Evolutionary conservation across 2,329 filamentous ascomycete genomes (phyloP), one percentile per base, ranked within the genome.

Genomic region (Metarhizium sp.): DNA sequence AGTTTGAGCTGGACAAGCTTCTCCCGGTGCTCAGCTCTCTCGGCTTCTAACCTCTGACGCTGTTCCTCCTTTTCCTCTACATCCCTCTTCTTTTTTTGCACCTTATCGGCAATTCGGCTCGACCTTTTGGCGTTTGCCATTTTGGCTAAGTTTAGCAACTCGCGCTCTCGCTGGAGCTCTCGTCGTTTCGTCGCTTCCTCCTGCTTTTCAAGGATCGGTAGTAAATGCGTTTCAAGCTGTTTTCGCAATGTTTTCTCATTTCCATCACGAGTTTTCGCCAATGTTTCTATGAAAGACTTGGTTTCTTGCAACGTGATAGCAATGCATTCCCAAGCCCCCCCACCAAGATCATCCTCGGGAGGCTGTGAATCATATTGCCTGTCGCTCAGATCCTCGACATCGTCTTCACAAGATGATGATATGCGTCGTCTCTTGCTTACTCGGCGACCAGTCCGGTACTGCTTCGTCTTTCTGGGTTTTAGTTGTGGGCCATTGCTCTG

Each of bases 71-170:
- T 82, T 18, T 78, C 79, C 61, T 87, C 81, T 57, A 90, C 85
- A 50, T 92, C 85, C 58, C 87, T 78, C 62, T 83, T 86, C 64
- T 91, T 88, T 60, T 84, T 86, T 66, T 96, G 91, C 38, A 84
- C 75, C 66, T 90, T 95, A 60, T 81, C 81, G 18, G 92, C 92
- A 61, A 99, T 83, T 59, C 94, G 84, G 64, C 90, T 95, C 1
- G 94, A 99, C 59, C 94, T 80, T 73, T 99, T 99, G 4, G 94
- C 92, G 55, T 87, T 89, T n/a, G 90, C 90, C 73, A 97, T 80
- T 67, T 94, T 92, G 62, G 92, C 86, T 60, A 95, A 71, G 61
- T 85, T 90, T 53, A 90, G 76, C 25, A 95, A 71, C 64, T 97
- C 92, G 59, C 86, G 89, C 67, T 95, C 83, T 62, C 87, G 77